Evolutionary conservation across 768 basidiomycete species (phyloP), one percentile per base, ranked within the genome.

Genomic region (Boletus barrowsii): DNA sequence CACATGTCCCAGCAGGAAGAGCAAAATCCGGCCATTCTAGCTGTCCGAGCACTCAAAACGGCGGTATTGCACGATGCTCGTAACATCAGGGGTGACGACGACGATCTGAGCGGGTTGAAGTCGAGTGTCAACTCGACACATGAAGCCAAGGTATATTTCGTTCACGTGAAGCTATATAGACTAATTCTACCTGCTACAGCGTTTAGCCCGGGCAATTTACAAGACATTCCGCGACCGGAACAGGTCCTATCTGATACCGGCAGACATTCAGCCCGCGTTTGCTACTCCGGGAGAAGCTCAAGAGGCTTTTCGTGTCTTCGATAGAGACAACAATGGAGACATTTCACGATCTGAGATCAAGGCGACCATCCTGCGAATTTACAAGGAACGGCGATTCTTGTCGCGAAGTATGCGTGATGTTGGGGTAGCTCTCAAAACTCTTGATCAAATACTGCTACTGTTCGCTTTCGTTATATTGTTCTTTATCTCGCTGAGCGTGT

Each of bases 381-480:
- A 91, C 76, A 88, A 86, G 66, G 89, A 92, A 65, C 83, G 89
- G 2, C 79, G 88, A 22, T 84, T 84, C 73, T 75, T 92, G 26
- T 84, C 83, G 40, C 82, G 86, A 48, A 86, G 86, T 24, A 85
- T 91, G 81, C 85, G 82, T 46, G 89, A 91, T 65, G 87, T 87
- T 44, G 76, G 83, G 10, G 78, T 74, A 36, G 89, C 89, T 29
- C 75, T 91, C 42, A 76, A 68, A 60, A 86, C 83, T 9, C 76
- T 91, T 26, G 78, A 91, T 63, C 70, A 73, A 9, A 80, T 90
- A 55, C 62, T 91, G 56, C 67, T 90, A 24, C 68, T 85, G 51
- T 77, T 88, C 39, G 87, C 86, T 13, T 65, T 81, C 37, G 63
- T 87, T 40, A 73, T 90, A 46, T 65, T 89, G 52, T 86, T 88